A percentile compares a stretch with the other conserved stretches of the same genome.
Conservation (phyloP, 768 basidiomycete species). For the Mycena galericulata region DNA sequence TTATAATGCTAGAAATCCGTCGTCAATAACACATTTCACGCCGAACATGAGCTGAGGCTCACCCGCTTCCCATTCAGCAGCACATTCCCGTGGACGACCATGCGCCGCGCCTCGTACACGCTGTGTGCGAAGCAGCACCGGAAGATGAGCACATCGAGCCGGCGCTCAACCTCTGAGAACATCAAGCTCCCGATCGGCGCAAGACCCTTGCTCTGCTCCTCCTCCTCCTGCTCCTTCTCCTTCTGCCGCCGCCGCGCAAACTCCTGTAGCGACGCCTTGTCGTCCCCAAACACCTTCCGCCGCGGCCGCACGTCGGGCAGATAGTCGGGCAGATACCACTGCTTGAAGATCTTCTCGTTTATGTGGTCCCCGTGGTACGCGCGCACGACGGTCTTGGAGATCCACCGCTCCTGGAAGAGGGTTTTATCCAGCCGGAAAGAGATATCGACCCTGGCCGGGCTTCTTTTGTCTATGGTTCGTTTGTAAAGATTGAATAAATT, state of each 20-base stretch:
- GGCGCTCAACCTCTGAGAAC: slow-evolving; percentile 93
- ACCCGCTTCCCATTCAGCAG: slow-evolving; percentile 92
- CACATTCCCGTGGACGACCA: slow-evolving; percentile 91
- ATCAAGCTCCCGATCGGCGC: slow-evolving; percentile 96
- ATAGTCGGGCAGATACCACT: slow-evolving; percentile 90
- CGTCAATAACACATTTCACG: slow-evolving; percentile 5
- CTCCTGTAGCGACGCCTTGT: slow-evolving; percentile 61
- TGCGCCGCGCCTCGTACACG: slow-evolving; percentile 88
- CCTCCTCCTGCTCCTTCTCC: slow-evolving; percentile 57
- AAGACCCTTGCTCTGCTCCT: slow-evolving; percentile 69
- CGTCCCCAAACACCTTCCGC: slow-evolving; percentile 57
- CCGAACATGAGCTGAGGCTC: slow-evolving; percentile 40
- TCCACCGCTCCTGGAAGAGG: slow-evolving; percentile 94
- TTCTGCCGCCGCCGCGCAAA: slow-evolving; percentile 71
- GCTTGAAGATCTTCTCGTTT: slow-evolving; percentile 92
- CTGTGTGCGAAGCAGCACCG: slow-evolving; percentile 88
- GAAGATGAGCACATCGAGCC: slow-evolving; percentile 94
- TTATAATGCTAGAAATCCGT: slow-evolving; percentile 71
- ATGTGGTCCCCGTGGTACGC: slow-evolving; percentile 98
- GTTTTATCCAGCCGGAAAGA: slow-evolving; percentile 68
- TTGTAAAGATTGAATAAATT: slow-evolving; percentile 93
- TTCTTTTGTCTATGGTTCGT: slow-evolving; percentile 65
- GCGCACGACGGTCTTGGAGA: slow-evolving; percentile 85
- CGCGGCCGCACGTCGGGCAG: slow-evolving; percentile 88
- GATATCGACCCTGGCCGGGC: slow-evolving; percentile 60